A percentile compares a stretch with the other conserved stretches of the same genome.
Evolutionary conservation across 352 stramenopile species (phyloP).

Genomic region (Bremia lactucae): DNA sequence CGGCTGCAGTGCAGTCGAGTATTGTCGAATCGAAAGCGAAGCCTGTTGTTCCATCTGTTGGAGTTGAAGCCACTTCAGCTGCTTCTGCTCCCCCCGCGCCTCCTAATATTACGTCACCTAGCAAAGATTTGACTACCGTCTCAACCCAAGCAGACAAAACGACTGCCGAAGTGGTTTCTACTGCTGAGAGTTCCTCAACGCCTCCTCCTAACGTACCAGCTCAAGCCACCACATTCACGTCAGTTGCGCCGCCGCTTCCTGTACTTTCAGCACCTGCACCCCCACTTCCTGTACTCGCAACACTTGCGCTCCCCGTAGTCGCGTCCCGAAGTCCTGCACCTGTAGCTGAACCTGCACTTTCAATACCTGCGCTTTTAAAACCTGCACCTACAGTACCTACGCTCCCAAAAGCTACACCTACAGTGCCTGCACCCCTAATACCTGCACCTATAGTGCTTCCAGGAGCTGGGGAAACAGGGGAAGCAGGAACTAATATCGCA

Average conservation of each 20-base stretch:
- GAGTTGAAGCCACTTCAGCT: slow-evolving; percentile 1
- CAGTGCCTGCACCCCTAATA: slow-evolving; percentile 3
- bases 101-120: slow-evolving; percentile 8
- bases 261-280: neutral
- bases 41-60: slow-evolving; percentile 7
- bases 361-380: too few relatives aligned
- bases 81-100: slow-evolving; percentile 5
- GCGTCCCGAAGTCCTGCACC: too few relatives aligned
- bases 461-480: too few relatives aligned
- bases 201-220: slow-evolving; percentile 8
- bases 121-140: slow-evolving; percentile 10
- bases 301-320: neutral
- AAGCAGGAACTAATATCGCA: too few relatives aligned
- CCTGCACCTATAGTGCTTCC: neutral
- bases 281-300: too few relatives aligned
- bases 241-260: neutral
- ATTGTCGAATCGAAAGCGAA: slow-evolving; percentile 9
- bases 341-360: too few relatives aligned
- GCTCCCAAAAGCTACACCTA: neutral
- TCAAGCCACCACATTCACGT: slow-evolving; percentile 6
- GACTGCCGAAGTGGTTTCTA: slow-evolving; percentile 3
- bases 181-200: slow-evolving; percentile 6
- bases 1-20: slow-evolving; percentile 4
- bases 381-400: slow-evolving; percentile 6
- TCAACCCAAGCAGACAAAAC: slow-evolving; percentile 2